These are phyloP conservation scores for Rostrohypoxylon terebratum DNA, from an alignment of 495 filamentous ascomycete species.

Conservation along the genomic window DNA sequence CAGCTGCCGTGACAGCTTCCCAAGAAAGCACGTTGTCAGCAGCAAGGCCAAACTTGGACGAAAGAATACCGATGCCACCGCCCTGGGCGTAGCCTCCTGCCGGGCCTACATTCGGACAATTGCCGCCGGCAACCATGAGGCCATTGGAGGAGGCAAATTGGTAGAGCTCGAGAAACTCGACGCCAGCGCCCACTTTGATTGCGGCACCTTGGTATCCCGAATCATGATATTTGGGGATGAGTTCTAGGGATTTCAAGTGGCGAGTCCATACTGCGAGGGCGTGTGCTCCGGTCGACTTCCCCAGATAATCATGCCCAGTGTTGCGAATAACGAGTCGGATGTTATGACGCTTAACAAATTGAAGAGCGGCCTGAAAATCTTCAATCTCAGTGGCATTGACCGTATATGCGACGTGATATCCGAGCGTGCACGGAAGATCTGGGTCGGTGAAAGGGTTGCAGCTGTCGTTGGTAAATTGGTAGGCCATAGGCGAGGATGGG, in stretches of 20 bases:
- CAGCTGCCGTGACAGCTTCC: slow-evolving; percentile 63
- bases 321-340: slow-evolving; percentile 62
- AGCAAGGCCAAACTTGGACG: slow-evolving; percentile 58
- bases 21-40: slow-evolving; percentile 59
- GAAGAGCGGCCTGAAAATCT: slow-evolving; percentile 59
- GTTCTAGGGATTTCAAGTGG: slow-evolving; percentile 60
- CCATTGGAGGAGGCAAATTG: slow-evolving; percentile 55
- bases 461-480: slow-evolving; percentile 27
- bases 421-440: slow-evolving; percentile 62
- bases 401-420: slow-evolving; percentile 68
- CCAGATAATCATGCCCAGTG: slow-evolving; percentile 60
- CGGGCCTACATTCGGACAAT: slow-evolving; percentile 61
- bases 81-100: slow-evolving; percentile 66
- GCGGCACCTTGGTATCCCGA: slow-evolving; percentile 57
- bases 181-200: slow-evolving; percentile 66
- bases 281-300: slow-evolving; percentile 61
- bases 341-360: slow-evolving; percentile 59
- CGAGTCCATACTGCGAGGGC: slow-evolving; percentile 69
- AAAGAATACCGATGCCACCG: slow-evolving; percentile 55
- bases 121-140: slow-evolving; percentile 60
- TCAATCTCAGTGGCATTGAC: slow-evolving; percentile 57
- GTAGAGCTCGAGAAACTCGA: slow-evolving; percentile 63
- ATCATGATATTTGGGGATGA: slow-evolving; percentile 51
- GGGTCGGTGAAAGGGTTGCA: slow-evolving; percentile 25
- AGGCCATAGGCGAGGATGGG: slow-evolving; percentile 26